A percentile compares a stretch with the other conserved stretches of the same genome.
phyloP scores from a whole-genome alignment of 441 rosid species.

The Populus hybrid region DNA sequence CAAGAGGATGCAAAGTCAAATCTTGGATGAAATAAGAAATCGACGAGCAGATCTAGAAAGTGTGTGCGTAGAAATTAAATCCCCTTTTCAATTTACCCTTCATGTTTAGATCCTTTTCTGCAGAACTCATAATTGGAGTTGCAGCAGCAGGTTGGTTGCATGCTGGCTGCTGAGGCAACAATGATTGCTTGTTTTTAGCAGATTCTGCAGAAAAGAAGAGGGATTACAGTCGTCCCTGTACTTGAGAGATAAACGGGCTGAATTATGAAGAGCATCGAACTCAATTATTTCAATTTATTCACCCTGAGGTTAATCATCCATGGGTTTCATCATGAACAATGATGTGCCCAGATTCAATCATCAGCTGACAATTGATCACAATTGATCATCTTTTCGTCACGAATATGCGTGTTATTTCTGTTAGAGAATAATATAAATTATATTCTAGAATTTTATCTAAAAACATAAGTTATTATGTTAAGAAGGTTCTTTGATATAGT shows the following conservation, averaged over 20 bases:
- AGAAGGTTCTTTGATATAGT: too few relatives aligned
- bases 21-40: neutral
- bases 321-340: conserved; percentile 1
- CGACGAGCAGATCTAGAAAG: neutral
- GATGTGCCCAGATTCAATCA: neutral
- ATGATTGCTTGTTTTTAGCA: neutral
- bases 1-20: neutral
- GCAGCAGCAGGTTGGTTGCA: neutral
- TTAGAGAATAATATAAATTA: too few relatives aligned
- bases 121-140: neutral
- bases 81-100: too few relatives aligned
- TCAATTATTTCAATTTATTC: neutral
- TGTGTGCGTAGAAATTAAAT: too few relatives aligned
- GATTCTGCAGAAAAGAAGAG: neutral
- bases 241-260: neutral
- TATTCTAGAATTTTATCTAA: too few relatives aligned
- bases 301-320: neutral
- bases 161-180: conserved; percentile 1
- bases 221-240: neutral
- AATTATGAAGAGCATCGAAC: neutral
- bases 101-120: neutral
- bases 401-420: too few relatives aligned
- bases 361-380: neutral
- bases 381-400: too few relatives aligned
- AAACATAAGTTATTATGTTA: too few relatives aligned